These are phyloP conservation scores for Protostelium mycophagum DNA, from an alignment of 78 protist species.

Conservation along the genomic window DNA sequence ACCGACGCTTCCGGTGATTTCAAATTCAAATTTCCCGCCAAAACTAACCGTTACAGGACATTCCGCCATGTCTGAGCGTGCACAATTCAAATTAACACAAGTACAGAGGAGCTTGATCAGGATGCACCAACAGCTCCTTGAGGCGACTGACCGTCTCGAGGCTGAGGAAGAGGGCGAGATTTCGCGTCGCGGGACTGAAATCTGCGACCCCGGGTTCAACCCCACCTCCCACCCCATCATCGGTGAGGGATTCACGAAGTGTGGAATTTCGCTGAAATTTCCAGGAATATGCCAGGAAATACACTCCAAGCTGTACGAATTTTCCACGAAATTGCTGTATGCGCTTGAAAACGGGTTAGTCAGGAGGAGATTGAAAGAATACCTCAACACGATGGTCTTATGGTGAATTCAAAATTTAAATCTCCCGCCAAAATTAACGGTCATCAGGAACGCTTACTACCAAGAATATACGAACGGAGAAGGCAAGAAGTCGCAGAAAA, in stretches of 20 bases:
- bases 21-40: neutral
- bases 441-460: neutral
- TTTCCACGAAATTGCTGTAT: neutral
- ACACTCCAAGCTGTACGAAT: neutral
- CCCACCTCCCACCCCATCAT: slow-evolving; percentile 6
- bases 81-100: slow-evolving; percentile 14
- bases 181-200: neutral
- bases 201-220: neutral
- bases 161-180: neutral
- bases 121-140: slow-evolving; percentile 51
- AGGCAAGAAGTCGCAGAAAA: neutral
- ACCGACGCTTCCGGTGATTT: neutral
- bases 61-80: neutral
- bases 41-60: neutral
- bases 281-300: neutral
- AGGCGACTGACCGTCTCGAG: slow-evolving; percentile 34
- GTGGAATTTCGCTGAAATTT: neutral
- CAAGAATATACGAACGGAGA: neutral
- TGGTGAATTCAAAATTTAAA: neutral
- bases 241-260: neutral
- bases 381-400: neutral
- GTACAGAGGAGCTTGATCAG: slow-evolving; percentile 40
- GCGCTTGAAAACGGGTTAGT: neutral
- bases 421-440: neutral
- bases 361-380: neutral